These are phyloP conservation scores for Microbotryomycetes sp. DNA, from an alignment of 1,284 basidiomycete species.

Conservation along the genomic window DNA sequence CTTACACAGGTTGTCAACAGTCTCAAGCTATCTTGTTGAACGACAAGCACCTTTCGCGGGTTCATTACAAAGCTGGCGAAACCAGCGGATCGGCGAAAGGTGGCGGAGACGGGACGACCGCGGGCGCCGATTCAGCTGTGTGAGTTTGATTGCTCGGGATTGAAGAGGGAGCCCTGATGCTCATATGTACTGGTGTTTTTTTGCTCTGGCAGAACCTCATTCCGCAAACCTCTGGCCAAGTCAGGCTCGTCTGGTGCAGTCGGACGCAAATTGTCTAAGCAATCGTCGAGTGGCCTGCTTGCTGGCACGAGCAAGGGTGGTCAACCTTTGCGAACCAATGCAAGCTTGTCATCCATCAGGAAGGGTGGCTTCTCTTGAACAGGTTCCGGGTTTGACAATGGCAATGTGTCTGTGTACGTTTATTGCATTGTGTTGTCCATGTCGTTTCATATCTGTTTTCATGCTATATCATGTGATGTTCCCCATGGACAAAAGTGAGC, in stretches of 20 bases:
- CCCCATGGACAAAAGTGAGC: too few relatives aligned
- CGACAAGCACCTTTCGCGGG: too few relatives aligned
- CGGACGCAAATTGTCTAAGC: neutral
- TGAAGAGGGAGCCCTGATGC: slow-evolving; percentile 15
- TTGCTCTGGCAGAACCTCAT: neutral
- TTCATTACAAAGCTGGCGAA: neutral
- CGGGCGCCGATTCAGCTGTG: slow-evolving; percentile 12
- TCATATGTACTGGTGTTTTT: too few relatives aligned
- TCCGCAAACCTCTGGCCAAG: neutral
- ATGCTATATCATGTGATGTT: too few relatives aligned
- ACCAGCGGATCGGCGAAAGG: neutral
- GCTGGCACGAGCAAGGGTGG: neutral
- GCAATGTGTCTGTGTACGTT: too few relatives aligned
- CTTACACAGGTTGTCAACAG: too few relatives aligned
- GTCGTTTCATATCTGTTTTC: neutral
- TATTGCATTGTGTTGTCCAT: too few relatives aligned
- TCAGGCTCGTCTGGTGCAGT: neutral
- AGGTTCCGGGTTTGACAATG: neutral
- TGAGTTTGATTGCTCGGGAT: slow-evolving; percentile 13
- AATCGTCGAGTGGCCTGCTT: too few relatives aligned
- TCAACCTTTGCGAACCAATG: neutral
- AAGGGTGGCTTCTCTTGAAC: neutral
- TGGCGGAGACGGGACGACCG: neutral
- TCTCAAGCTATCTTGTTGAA: too few relatives aligned
- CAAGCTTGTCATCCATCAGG: neutral